phyloP scores from a whole-genome alignment of 352 stramenopile genomes.

The Saprolegnia diclina region DNA sequence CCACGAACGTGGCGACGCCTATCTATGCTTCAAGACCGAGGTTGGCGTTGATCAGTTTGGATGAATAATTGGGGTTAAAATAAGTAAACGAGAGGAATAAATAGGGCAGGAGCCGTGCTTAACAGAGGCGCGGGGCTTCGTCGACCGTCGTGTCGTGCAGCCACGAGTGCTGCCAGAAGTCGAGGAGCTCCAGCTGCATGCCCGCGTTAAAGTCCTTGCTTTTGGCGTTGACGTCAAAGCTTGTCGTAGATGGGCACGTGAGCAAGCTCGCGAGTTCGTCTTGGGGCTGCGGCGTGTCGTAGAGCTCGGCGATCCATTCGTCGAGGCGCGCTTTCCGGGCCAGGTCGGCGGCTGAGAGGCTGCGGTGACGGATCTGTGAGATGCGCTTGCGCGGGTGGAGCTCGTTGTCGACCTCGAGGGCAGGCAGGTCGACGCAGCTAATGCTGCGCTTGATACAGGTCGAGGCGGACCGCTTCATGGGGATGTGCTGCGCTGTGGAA shows the following conservation, averaged over 20 bases:
- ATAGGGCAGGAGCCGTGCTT: background rate
- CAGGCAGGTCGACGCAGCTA: slow-evolving; percentile 23
- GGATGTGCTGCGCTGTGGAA: background rate
- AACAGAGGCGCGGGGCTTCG: background rate
- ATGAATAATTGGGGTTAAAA: background rate
- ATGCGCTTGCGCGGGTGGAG: background rate
- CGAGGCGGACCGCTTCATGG: slow-evolving; percentile 20
- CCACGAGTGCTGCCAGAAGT: slow-evolving; percentile 19
- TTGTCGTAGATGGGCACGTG: no score
- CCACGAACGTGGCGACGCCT: background rate
- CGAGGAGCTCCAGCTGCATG: slow-evolving; percentile 20
- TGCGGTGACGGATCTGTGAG: slow-evolving; percentile 12
- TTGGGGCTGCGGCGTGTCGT: background rate
- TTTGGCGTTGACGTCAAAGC: background rate
- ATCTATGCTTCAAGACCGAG: background rate
- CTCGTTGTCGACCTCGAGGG: slow-evolving; percentile 8
- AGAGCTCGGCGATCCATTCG: slow-evolving; percentile 18
- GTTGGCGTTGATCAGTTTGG: background rate
- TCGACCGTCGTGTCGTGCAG: background rate
- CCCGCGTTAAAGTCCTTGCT: background rate
- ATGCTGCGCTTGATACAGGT: slow-evolving; percentile 18
- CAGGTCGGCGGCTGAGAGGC: slow-evolving; percentile 2
- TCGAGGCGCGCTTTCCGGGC: background rate
- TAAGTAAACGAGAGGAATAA: background rate
- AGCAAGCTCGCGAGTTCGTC: slow-evolving; percentile 6